phyloP scores from a whole-genome alignment of 805 yeast genomes.

The Ogataea wickerhamii region DNA sequence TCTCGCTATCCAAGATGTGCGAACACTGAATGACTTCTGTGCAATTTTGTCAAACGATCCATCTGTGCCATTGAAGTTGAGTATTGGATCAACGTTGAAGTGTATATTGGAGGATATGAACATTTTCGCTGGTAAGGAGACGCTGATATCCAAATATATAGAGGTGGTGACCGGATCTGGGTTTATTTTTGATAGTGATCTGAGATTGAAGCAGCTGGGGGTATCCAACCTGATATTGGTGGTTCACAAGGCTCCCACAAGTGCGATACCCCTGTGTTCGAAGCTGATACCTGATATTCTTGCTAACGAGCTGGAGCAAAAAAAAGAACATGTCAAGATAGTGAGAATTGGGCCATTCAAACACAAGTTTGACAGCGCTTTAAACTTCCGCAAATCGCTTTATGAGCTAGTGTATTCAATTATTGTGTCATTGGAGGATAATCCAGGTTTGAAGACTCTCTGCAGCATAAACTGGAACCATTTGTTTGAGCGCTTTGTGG shows the following conservation, averaged over 20 bases:
- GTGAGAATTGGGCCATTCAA: slow-evolving; percentile 87
- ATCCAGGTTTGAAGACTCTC: slow-evolving; percentile 16
- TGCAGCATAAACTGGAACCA: slow-evolving; percentile 24
- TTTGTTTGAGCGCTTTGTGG: slow-evolving; percentile 39
- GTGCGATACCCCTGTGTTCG: slow-evolving; percentile 44
- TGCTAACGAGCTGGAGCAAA: slow-evolving; percentile 49
- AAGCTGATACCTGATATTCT: slow-evolving; percentile 48
- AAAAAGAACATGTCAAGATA: slow-evolving; percentile 54
- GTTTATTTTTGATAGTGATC: slow-evolving; percentile 34
- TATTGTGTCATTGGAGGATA: slow-evolving; percentile 32
- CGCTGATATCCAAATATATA: slow-evolving; percentile 20
- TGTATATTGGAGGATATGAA: slow-evolving; percentile 18
- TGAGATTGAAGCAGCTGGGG: slow-evolving; percentile 58
- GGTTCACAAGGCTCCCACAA: slow-evolving; percentile 50
- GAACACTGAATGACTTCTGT: slow-evolving; percentile 13
- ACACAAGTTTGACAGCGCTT: slow-evolving; percentile 74
- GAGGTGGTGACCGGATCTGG: slow-evolving; percentile 23
- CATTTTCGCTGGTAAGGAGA: slow-evolving; percentile 9
- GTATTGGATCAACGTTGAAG: slow-evolving; percentile 30
- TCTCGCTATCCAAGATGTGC: slow-evolving; percentile 16
- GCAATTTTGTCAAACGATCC: slow-evolving; percentile 12
- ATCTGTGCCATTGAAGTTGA: slow-evolving; percentile 17
- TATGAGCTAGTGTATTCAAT: slow-evolving; percentile 67
- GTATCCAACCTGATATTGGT: slow-evolving; percentile 57
- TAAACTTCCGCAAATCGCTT: slow-evolving; percentile 66